A percentile compares a stretch with the other conserved stretches of the same genome.
phyloP scores from a whole-genome alignment of 2,329 filamentous ascomycete genomes.

The Septoria linicola region DNA sequence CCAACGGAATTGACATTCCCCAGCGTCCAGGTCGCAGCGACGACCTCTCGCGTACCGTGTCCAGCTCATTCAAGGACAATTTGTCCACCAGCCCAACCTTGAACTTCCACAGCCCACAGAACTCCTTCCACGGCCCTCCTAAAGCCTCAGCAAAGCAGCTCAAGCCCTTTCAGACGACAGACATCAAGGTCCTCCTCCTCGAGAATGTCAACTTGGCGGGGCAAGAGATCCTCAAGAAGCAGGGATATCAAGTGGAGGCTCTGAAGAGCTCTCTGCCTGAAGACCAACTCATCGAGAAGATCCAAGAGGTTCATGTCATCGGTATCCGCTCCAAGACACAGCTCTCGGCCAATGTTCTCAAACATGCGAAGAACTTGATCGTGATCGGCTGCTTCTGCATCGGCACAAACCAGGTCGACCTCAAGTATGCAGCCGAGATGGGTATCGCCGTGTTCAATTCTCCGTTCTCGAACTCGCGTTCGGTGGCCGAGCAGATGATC shows the following conservation, averaged over 20 bases:
- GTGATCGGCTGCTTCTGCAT: slow-evolving; percentile 99
- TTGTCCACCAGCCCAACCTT: slow-evolving; percentile 74
- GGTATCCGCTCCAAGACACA: slow-evolving; percentile 98
- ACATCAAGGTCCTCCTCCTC: slow-evolving; percentile 92
- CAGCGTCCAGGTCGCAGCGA: slow-evolving; percentile 30
- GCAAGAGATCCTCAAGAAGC: slow-evolving; percentile 72
- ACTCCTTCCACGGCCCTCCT: slow-evolving; percentile 47
- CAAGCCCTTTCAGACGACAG: slow-evolving; percentile 92
- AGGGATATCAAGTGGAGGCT: slow-evolving; percentile 95
- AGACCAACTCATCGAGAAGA: slow-evolving; percentile 94
- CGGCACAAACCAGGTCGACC: slow-evolving; percentile 91
- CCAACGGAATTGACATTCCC: slow-evolving; percentile 38
- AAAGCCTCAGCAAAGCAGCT: slow-evolving; percentile 66
- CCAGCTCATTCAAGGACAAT: slow-evolving; percentile 44
- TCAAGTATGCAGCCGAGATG: slow-evolving; percentile 75
- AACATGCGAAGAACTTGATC: slow-evolving; percentile 88
- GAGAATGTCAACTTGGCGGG: slow-evolving; percentile 96
- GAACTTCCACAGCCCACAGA: slow-evolving; percentile 70
- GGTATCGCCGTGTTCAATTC: slow-evolving; percentile 99
- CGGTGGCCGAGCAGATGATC: slow-evolving; percentile 94
- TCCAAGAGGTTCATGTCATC: slow-evolving; percentile 95
- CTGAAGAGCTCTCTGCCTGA: slow-evolving; percentile 87
- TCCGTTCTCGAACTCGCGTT: slow-evolving; percentile 95
- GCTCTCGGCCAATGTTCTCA: slow-evolving; percentile 78
- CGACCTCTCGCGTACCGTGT: slow-evolving; percentile 34